These are phyloP conservation scores for Protomyces arabidopsidicola DNA, from an alignment of 1,139 yeast species.

Conservation along the genomic window DNA sequence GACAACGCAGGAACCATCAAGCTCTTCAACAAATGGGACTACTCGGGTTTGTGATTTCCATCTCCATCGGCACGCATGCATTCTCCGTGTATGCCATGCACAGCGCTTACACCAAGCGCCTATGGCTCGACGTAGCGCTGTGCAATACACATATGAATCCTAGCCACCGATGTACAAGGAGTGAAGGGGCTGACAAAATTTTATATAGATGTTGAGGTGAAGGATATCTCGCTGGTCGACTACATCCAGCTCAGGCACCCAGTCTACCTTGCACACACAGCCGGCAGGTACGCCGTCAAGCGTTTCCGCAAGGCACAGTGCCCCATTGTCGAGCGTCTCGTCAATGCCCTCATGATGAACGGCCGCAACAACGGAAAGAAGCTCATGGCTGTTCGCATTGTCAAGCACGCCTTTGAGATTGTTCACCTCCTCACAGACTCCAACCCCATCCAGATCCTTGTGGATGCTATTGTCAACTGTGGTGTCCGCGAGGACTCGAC, in stretches of 20 bases:
- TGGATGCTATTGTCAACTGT: constrained; percentile 99
- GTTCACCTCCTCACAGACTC: constrained; percentile 95
- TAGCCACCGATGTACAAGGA: constrained; percentile 28
- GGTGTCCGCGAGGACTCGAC: constrained; percentile 99
- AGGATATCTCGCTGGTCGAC: constrained; percentile 93
- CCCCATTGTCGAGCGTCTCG: constrained; percentile 98
- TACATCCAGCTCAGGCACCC: constrained; percentile 98
- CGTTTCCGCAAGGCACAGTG: constrained; percentile 99
- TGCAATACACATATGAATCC: neutral
- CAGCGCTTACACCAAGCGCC: no score
- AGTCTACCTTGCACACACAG: constrained; percentile 97
- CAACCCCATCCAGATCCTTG: constrained; percentile 99
- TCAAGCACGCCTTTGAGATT: constrained; percentile 83
- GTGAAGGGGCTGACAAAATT: constrained; percentile 36
- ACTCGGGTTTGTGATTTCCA: constrained; percentile 46
- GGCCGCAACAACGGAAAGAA: constrained; percentile 99
- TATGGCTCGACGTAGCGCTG: neutral
- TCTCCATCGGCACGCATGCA: neutral
- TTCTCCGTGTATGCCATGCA: neutral
- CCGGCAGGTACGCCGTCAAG: constrained; percentile 99
- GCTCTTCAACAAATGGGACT: constrained; percentile 99
- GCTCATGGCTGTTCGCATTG: constrained; percentile 99
- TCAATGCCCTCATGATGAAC: constrained; percentile 99
- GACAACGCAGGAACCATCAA: constrained; percentile 94
- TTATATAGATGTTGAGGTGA: constrained; percentile 75